Base-by-base conservation (phyloP, 2,329 filamentous ascomycete species). In the Fusarium clavum region DNA sequence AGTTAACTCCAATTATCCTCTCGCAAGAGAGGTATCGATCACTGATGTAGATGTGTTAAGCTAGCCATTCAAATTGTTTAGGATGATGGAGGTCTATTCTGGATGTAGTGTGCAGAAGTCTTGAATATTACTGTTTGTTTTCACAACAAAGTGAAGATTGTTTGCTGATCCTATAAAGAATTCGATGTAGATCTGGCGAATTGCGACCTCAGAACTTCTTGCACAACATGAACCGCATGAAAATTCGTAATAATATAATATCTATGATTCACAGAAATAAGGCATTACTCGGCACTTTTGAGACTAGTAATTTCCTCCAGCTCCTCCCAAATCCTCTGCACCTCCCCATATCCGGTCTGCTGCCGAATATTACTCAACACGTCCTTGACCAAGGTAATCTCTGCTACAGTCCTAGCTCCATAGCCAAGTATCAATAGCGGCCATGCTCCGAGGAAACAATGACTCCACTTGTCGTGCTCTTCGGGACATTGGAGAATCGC, bases 21-120 rank as follows among this genome's bases (percentile, higher is more conserved):
- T 38, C 1, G 0, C 34, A 12, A 12, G 10, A n/a, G 18, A 18
- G 5, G n/a, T n/a, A 4, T 38, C 2, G 34, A 0, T n/a, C 1
- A 38, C 10, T 4, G 34, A 7, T n/a, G 18, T 4, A 30, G 2
- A 13, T 2, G 11, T 12, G 1, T 6, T 13, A 13, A 6, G 2
- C 6, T 13, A 3, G 11, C 27, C 4, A 5, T 12, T 6, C 5
- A 6, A 6, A 6, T 12, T 29, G 3, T 29, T 12, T 5, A 30
- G 11, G 2, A 11, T 5, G 11, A 6, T 13, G 9, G 29, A 30
- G 11, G 9, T 27, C 25, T 27, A 24, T 24, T 24, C 24, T 29
- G 29, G 2, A 13, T 29, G 29, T 11, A 29, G 27, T 29, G 2
- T 12, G 10, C 12, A 29, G 1, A 12, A 29, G 10, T 12, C 27